Percentiles rank a stretch among this genome's conserved stretches.
Conservation (phyloP, 805 yeast genomes). For the Zygosaccharomyces gambellarensis region DNA sequence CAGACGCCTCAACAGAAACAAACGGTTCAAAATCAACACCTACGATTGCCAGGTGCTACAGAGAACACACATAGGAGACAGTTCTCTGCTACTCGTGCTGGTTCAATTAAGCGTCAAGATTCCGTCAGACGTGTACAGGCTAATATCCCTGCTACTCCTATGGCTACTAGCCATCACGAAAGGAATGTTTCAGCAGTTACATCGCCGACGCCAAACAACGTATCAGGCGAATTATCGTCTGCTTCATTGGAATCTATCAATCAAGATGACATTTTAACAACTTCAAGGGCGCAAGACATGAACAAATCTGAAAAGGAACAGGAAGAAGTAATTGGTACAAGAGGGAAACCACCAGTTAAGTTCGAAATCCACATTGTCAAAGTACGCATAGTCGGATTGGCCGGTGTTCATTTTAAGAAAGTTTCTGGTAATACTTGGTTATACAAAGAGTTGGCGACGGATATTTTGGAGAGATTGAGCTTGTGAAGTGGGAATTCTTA, state of each 20-base stretch:
- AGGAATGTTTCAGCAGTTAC: slow-evolving; percentile 26
- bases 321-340: slow-evolving; percentile 28
- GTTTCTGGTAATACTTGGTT: slow-evolving; percentile 92
- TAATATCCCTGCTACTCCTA: slow-evolving; percentile 53
- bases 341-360: slow-evolving; percentile 59
- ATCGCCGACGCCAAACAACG: slow-evolving; percentile 28
- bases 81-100: slow-evolving; percentile 25
- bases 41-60: slow-evolving; percentile 11
- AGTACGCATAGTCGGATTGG: slow-evolving; percentile 82
- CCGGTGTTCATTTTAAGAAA: slow-evolving; percentile 93
- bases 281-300: slow-evolving; percentile 59
- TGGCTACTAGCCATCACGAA: slow-evolving; percentile 37
- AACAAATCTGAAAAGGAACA: slow-evolving; percentile 51
- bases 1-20: not conserved
- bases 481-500: slow-evolving; percentile 35
- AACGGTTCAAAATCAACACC: slow-evolving; percentile 4
- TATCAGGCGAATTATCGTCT: slow-evolving; percentile 31
- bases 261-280: slow-evolving; percentile 39
- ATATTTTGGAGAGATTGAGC: slow-evolving; percentile 67
- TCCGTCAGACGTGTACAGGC: slow-evolving; percentile 33
- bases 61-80: slow-evolving; percentile 21
- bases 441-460: slow-evolving; percentile 85
- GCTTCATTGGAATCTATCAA: slow-evolving; percentile 34
- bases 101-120: slow-evolving; percentile 38
- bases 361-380: slow-evolving; percentile 91